Base-by-base conservation (phyloP, 192 early-diverging fungal species). In the Coemansia sp. region DNA sequence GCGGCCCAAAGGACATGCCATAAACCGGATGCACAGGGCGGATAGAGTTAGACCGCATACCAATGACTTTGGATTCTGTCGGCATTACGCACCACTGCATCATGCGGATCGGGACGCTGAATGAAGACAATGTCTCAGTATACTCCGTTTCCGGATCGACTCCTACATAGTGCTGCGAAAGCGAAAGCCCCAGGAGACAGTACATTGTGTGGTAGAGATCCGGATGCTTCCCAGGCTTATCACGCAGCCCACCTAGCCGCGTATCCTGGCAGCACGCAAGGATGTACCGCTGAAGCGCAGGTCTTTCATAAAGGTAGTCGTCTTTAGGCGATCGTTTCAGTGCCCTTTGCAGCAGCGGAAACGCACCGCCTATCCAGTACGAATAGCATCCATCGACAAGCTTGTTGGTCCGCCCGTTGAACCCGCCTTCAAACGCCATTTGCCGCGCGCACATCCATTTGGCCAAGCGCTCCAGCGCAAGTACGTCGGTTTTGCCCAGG, bases 301-400 rank as follows among this genome's bases (percentile, higher is more conserved):
- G 59, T n/a, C 69, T 66, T 42, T 81, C 73, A 25, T 71, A 83
- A 15, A 82, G 43, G n/a, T 76, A 79, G 33, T 70, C 76, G 15
- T 79, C 56, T 13, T 75, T 62, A 38, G 23, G 83, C 33, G 71
- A 71, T 71, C 32, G 85, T 72, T 45, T 85, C 84, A 54, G 95
- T 57, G 79, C 79, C 54, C 68, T 73, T 69, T 82, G 79, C 29
- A 82, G 45, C 15, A 99, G 61, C 1, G 91, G 87, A 43, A 90
- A 90, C 4, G 87, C 75, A 9, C 89, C 94, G 9, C 93, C 95
- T 34, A 90, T 86, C 97, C 97, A 99, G 69, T 95, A 95, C 0
- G 97, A 93, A 76, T 99, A 99, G 70, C 97, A 99, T 0, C 95
- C 97, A 76, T 99, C 97, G 0, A 99, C 97, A 0, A 99, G 83